Conservation (phyloP, 345 rosid species). For the Syzygium jambos region DNA sequence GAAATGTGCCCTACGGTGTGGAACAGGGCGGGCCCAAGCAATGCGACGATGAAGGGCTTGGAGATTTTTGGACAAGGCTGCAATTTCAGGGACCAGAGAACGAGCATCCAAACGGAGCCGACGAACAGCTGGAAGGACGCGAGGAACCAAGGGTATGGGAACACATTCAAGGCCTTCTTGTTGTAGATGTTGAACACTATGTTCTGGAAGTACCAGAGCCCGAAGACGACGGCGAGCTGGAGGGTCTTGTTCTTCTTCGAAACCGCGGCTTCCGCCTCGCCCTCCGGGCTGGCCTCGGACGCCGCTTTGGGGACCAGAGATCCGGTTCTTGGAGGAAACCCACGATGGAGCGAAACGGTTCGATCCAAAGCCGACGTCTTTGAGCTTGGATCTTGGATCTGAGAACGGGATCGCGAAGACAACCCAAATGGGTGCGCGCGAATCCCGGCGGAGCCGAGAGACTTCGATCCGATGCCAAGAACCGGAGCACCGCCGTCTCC, state of each 20-base stretch:
- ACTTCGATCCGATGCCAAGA: background rate
- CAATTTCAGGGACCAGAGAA: constrained; percentile 69
- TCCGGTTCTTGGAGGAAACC: constrained; percentile 14
- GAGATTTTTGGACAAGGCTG: constrained; percentile 82
- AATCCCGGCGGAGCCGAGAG: background rate
- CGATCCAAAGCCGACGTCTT: constrained; percentile 10
- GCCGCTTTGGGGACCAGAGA: constrained; percentile 34
- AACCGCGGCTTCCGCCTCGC: constrained; percentile 8
- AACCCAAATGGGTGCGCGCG: constrained; percentile 14
- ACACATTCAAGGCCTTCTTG: constrained; percentile 77
- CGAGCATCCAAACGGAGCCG: constrained; percentile 89
- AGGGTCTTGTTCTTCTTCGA: constrained; percentile 36
- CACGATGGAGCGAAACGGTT: background rate
- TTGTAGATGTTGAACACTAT: constrained; percentile 91
- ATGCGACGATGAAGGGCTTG: constrained; percentile 70
- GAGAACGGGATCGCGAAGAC: constrained; percentile 15
- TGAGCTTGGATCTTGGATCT: constrained; percentile 28
- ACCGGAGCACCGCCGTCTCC: background rate
- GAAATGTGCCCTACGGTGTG: constrained; percentile 96
- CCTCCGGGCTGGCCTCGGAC: constrained; percentile 38
- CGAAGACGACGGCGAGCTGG: constrained; percentile 67
- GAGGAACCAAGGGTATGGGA: constrained; percentile 95
- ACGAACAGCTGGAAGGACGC: constrained; percentile 91
- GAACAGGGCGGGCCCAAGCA: constrained; percentile 93
- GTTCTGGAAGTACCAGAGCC: constrained; percentile 91